Conservation (phyloP, 768 basidiomycete species). For the Bullera alba region DNA sequence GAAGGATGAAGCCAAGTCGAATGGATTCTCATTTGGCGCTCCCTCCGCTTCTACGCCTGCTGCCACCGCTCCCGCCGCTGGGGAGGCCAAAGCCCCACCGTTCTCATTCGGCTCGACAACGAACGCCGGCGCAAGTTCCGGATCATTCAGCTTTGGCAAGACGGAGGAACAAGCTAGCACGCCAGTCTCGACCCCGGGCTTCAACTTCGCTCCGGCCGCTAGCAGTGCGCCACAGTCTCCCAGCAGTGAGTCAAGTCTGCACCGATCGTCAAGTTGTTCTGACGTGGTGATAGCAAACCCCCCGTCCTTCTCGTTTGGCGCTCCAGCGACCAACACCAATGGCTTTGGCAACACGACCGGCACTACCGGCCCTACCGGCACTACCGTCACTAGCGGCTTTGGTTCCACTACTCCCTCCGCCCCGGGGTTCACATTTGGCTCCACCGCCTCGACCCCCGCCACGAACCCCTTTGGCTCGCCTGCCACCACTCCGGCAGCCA, state of each 20-base stretch:
- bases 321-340: neutral
- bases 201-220: neutral
- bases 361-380: neutral
- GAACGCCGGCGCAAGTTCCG: neutral
- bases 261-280: neutral
- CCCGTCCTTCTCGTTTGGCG: neutral
- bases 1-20: neutral
- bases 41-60: conserved; percentile 1
- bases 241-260: no score
- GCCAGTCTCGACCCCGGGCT: neutral
- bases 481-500: neutral
- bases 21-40: conserved; percentile 5
- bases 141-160: conserved; percentile 5
- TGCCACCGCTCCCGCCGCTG: neutral
- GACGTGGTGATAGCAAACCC: neutral
- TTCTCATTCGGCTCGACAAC: neutral
- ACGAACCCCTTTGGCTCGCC: neutral
- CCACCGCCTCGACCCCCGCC: neutral
- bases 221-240: no score
- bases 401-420: neutral
- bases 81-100: no score
- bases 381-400: no score
- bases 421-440: conserved; percentile 1
- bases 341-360: neutral
- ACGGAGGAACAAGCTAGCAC: neutral